These are phyloP conservation scores for Mycena vitilis DNA, from an alignment of 768 basidiomycete genomes.

Conservation along the genomic window DNA sequence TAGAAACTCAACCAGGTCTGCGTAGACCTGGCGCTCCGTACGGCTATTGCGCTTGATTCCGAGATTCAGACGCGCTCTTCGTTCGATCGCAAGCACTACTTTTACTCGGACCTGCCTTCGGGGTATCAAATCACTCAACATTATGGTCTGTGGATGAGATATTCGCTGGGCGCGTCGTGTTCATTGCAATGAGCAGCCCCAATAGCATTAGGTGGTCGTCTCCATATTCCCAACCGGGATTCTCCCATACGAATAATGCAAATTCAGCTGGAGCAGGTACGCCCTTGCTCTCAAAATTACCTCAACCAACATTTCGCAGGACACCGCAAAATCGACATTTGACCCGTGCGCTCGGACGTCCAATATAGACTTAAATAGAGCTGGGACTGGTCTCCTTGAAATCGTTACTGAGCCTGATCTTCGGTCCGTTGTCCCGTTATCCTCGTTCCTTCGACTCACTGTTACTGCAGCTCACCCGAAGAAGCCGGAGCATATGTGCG, in stretches of 20 bases:
- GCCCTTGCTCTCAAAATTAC: slow-evolving; percentile 27
- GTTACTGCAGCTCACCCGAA: slow-evolving; percentile 76
- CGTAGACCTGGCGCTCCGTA: slow-evolving; percentile 83
- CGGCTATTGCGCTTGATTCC: slow-evolving; percentile 81
- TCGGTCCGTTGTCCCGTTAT: slow-evolving; percentile 54
- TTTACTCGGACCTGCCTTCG: slow-evolving; percentile 93
- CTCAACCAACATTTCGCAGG: slow-evolving; percentile 56
- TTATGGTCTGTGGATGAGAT: slow-evolving; percentile 67
- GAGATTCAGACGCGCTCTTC: slow-evolving; percentile 76
- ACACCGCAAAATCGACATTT: slow-evolving; percentile 89
- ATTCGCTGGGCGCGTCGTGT: slow-evolving; percentile 3
- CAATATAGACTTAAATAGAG: slow-evolving; percentile 89
- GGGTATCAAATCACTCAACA: slow-evolving; percentile 99
- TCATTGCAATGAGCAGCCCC: slow-evolving; percentile 65
- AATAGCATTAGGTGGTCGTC: slow-evolving; percentile 74
- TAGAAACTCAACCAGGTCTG: slow-evolving; percentile 74
- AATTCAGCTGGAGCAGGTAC: slow-evolving; percentile 94
- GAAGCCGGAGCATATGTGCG: slow-evolving; percentile 91
- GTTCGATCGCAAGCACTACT: slow-evolving; percentile 98
- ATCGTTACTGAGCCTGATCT: slow-evolving; percentile 96
- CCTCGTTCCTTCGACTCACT: slow-evolving; percentile 35
- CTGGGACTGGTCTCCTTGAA: slow-evolving; percentile 92
- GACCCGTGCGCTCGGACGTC: slow-evolving; percentile 62
- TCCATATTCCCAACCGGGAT: slow-evolving; percentile 57
- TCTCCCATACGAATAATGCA: slow-evolving; percentile 86